Evolutionary conservation across 163 green algal genomes (phyloP).

Genomic region (Scenedesmus sp.): DNA sequence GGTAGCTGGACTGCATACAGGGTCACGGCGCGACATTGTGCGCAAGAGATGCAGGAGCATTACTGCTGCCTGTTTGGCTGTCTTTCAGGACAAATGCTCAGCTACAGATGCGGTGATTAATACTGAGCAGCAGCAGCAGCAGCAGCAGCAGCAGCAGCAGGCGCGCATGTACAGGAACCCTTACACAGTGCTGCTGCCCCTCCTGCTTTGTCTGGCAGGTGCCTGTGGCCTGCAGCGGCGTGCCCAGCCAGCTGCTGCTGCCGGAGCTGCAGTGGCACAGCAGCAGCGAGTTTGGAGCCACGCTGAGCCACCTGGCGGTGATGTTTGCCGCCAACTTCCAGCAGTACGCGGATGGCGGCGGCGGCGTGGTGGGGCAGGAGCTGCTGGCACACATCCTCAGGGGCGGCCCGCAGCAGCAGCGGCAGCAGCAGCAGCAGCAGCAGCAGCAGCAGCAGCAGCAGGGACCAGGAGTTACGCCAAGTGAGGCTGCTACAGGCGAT

Average conservation of each 20-base stretch:
- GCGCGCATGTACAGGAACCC: neutral
- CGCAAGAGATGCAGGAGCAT: neutral
- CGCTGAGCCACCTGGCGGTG: constrained; percentile 71
- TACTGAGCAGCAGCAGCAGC: neutral
- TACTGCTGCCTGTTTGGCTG: neutral
- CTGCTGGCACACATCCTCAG: constrained; percentile 55
- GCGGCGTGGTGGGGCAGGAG: constrained; percentile 54
- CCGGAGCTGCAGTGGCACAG: constrained; percentile 78
- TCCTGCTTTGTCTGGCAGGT: constrained; percentile 16
- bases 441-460: constrained; percentile 17
- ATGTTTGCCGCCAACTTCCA: constrained; percentile 74
- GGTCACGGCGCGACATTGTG: no score
- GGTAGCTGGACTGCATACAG: no score
- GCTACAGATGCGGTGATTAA: neutral
- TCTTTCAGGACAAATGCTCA: no score
- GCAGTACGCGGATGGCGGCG: constrained; percentile 40
- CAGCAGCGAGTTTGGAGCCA: constrained; percentile 71
- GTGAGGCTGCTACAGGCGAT: neutral
- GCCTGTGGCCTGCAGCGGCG: constrained; percentile 56
- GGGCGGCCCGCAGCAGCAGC: constrained; percentile 51
- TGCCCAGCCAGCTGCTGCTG: constrained; percentile 80
- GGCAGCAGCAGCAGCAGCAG: no score
- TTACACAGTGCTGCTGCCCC: neutral
- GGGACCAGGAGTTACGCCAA: neutral
- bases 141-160: neutral